Conservation (phyloP, 352 stramenopile species). For the Phytopythium litorale region DNA sequence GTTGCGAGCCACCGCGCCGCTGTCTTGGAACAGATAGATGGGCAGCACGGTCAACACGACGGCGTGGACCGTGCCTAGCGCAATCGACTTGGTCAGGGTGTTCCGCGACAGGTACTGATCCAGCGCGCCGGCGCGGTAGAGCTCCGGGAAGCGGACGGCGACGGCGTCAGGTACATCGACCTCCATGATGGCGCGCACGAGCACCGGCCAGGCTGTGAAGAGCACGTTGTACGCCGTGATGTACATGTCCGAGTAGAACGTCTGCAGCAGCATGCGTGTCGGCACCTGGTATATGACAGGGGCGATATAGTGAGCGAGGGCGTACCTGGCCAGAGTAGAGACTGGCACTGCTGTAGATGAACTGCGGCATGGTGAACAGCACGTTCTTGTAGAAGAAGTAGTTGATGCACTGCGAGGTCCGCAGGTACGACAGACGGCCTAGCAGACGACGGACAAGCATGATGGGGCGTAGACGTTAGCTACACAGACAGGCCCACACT, state of each 20-base stretch:
- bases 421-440: constrained; percentile 94
- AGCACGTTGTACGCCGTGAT: constrained; percentile 95
- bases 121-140: constrained; percentile 56
- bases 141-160: constrained; percentile 61
- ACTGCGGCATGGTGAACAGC: constrained; percentile 87
- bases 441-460: background rate
- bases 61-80: constrained; percentile 51
- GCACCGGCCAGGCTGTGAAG: constrained; percentile 90
- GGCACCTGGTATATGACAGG: no score
- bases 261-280: constrained; percentile 23
- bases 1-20: constrained; percentile 44
- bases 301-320: background rate
- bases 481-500: background rate
- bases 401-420: constrained; percentile 93
- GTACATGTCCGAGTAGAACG: constrained; percentile 77
- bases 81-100: constrained; percentile 37
- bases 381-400: constrained; percentile 99
- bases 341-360: constrained; percentile 83
- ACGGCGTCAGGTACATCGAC: constrained; percentile 66
- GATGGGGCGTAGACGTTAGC: no score
- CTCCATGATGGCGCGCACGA: constrained; percentile 72
- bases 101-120: constrained; percentile 61
- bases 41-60: constrained; percentile 53
- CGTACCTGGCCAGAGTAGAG: constrained; percentile 83
- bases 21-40: constrained; percentile 49